A percentile compares a stretch with the other conserved stretches of the same genome.
phyloP scores from a whole-genome alignment of 2,329 filamentous ascomycete species.

The Botryotinia convoluta region DNA sequence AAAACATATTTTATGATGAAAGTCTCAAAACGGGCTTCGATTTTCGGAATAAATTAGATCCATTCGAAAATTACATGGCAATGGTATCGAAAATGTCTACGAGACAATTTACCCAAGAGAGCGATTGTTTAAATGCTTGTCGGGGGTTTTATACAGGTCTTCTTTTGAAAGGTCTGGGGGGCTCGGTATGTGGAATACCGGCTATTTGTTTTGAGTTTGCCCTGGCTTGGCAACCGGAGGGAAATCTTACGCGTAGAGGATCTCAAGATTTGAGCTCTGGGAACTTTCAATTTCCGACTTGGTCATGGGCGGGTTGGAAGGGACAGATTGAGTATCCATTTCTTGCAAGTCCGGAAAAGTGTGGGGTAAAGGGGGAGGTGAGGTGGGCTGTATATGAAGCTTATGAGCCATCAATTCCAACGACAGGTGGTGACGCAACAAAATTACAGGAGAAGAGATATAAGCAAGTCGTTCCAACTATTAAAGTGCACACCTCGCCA shows the following conservation, averaged over 20 bases:
- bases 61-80: not conserved
- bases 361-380: not conserved
- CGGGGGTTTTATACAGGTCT: not conserved
- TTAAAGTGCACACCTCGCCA: not conserved
- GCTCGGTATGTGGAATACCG: not conserved
- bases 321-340: not conserved
- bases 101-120: not conserved
- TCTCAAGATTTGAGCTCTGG: not conserved
- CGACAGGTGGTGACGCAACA: not conserved
- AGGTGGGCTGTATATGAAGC: not conserved
- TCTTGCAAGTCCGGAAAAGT: not conserved
- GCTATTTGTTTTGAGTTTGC: not conserved
- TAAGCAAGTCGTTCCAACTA: not conserved
- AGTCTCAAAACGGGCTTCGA: not conserved
- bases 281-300: not conserved
- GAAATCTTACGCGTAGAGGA: not conserved
- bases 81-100: conserved; percentile 6
- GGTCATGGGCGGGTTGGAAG: conserved; percentile 3
- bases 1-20: not conserved
- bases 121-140: not conserved
- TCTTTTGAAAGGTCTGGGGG: not conserved
- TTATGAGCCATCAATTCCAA: not conserved
- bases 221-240: not conserved
- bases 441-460: not conserved
- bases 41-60: not conserved